phyloP scores from a whole-genome alignment of 2,329 filamentous ascomycete species.

The Epichloe uncinata region DNA sequence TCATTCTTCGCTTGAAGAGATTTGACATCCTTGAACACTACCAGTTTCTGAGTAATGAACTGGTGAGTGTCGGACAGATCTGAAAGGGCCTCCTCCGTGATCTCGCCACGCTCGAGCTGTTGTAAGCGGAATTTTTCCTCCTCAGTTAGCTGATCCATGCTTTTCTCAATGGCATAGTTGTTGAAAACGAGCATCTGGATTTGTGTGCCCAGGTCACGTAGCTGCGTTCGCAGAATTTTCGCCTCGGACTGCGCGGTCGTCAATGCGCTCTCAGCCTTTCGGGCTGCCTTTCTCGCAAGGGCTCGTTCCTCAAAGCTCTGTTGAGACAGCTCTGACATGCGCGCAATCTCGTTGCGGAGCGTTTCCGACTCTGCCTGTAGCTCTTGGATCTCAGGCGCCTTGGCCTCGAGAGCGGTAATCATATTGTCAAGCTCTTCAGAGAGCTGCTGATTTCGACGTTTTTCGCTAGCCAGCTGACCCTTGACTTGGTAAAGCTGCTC shows the following conservation, averaged over 20 bases:
- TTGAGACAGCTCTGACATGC: conserved; percentile 76
- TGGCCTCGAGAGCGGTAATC: conserved; percentile 70
- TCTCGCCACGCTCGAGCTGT: conserved; percentile 61
- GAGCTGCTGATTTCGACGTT: conserved; percentile 61
- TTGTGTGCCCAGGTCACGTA: conserved; percentile 81
- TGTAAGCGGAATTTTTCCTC: conserved; percentile 66
- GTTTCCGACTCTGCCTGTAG: conserved; percentile 68
- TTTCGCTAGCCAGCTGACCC: conserved; percentile 59
- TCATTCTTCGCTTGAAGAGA: conserved; percentile 83
- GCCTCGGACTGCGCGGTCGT: conserved; percentile 51
- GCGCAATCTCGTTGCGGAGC: conserved; percentile 65
- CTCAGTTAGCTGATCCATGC: conserved; percentile 53
- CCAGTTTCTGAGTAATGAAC: conserved; percentile 81
- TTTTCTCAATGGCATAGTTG: conserved; percentile 68
- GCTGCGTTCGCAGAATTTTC: conserved; percentile 69
- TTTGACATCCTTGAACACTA: conserved; percentile 73
- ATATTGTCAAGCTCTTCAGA: conserved; percentile 72
- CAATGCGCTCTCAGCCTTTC: conserved; percentile 66
- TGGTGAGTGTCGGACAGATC: conserved; percentile 75
- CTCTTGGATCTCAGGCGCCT: conserved; percentile 79
- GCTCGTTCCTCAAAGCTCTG: conserved; percentile 73
- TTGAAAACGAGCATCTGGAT: conserved; percentile 85
- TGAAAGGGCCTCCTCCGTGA: conserved; percentile 55
- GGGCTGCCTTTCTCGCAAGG: conserved; percentile 58
- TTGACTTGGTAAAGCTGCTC: conserved; percentile 56